A percentile compares a stretch with the other conserved stretches of the same genome.
Conservation (phyloP, 2,329 filamentous ascomycete genomes). For the Colletotrichum sp. region DNA sequence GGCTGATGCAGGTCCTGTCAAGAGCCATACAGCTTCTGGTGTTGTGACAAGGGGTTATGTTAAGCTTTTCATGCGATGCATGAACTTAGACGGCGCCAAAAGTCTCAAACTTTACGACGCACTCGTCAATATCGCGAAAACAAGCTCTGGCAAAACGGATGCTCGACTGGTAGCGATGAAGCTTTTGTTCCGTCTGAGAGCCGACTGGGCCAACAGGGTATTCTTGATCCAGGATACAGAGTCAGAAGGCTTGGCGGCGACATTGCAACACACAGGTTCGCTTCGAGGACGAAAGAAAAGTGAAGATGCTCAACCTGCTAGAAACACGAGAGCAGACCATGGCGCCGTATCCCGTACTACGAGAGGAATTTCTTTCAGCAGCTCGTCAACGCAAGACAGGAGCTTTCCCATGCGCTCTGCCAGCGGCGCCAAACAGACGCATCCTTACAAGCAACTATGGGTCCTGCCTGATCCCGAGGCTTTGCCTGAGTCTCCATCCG, state of each 20-base stretch:
- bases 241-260: conserved; percentile 73
- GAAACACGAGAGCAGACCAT: conserved; percentile 50
- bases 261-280: conserved; percentile 69
- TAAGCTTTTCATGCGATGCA: conserved; percentile 75
- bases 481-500: conserved; percentile 52
- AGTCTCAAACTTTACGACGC: conserved; percentile 66
- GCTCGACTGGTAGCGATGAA: conserved; percentile 78
- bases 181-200: conserved; percentile 80
- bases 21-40: conserved; percentile 64
- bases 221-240: conserved; percentile 75
- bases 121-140: conserved; percentile 67
- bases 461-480: conserved; percentile 60
- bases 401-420: conserved; percentile 43
- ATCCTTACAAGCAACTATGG: conserved; percentile 60
- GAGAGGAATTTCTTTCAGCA: conserved; percentile 58
- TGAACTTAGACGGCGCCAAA: conserved; percentile 71
- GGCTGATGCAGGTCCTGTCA: conserved; percentile 24
- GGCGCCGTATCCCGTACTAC: conserved; percentile 44
- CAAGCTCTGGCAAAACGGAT: conserved; percentile 65
- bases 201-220: conserved; percentile 80
- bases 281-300: conserved; percentile 55
- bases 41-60: conserved; percentile 75
- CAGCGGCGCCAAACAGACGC: conserved; percentile 40
- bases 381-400: conserved; percentile 49
- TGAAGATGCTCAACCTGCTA: conserved; percentile 52